phyloP scores from a whole-genome alignment of 306 rosid genomes.

The Castanea sativa region DNA sequence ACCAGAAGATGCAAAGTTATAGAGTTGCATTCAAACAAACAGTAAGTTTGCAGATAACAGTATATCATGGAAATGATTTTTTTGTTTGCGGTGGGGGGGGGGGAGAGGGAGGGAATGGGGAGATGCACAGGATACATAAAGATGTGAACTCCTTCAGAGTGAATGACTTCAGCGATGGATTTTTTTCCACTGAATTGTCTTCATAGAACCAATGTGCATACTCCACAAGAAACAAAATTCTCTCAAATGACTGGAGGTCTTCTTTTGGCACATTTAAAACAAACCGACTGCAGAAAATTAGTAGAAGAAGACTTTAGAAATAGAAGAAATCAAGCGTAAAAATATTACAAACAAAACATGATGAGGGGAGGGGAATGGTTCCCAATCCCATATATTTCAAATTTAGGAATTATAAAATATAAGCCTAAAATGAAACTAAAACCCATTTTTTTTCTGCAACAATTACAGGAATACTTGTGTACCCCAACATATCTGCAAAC shows the following conservation, averaged over 20 bases:
- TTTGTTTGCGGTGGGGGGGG: too few relatives aligned
- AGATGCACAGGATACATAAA: conserved; percentile 66
- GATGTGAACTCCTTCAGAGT: conserved; percentile 92
- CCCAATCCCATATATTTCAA: not conserved
- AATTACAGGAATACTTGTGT: not conserved
- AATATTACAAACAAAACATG: not conserved
- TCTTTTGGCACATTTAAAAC: conserved; percentile 95
- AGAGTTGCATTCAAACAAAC: not conserved
- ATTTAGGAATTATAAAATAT: not conserved
- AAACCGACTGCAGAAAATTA: conserved; percentile 71
- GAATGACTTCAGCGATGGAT: conserved; percentile 93
- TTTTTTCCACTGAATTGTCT: conserved; percentile 93
- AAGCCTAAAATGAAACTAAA: too few relatives aligned
- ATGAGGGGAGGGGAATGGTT: not conserved
- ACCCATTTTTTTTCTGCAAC: not conserved
- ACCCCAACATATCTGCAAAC: not conserved
- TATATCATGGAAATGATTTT: not conserved
- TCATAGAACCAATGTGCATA: conserved; percentile 99
- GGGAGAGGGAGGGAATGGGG: not conserved
- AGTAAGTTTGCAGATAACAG: not conserved
- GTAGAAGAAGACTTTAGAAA: not conserved
- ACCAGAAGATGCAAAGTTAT: not conserved
- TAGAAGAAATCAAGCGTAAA: not conserved
- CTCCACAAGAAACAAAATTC: conserved; percentile 94
- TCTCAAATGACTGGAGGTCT: conserved; percentile 95